Evolutionary conservation across 768 basidiomycete genomes (phyloP).

Genomic region (Termitomyces sp.): DNA sequence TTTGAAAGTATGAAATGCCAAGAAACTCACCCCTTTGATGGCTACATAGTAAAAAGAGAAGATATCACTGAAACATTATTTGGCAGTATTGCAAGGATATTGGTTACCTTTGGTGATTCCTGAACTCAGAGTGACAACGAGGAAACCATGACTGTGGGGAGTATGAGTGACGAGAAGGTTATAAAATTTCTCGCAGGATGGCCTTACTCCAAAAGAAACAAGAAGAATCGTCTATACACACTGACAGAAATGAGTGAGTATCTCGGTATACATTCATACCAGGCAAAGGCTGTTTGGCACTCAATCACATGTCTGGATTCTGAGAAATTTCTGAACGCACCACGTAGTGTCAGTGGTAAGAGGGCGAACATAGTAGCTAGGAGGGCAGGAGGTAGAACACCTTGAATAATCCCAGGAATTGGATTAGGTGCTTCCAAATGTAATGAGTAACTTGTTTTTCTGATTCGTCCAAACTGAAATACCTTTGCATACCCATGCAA

Average conservation of each 20-base stretch:
- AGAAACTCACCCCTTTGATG: not conserved
- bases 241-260: constrained; percentile 66
- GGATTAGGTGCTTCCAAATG: constrained; percentile 27
- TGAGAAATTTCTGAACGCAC: not conserved
- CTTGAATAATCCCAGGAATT: constrained; percentile 54
- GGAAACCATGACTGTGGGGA: not conserved
- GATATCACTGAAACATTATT: not conserved
- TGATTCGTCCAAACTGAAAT: not conserved
- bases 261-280: constrained; percentile 69
- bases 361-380: constrained; percentile 61
- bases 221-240: constrained; percentile 68
- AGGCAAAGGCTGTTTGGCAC: constrained; percentile 50
- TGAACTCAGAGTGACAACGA: not conserved
- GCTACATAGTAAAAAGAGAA: not conserved
- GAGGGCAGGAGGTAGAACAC: constrained; percentile 62
- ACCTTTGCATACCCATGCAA: not conserved
- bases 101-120: not conserved
- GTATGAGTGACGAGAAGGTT: not conserved
- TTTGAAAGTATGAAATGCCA: not conserved
- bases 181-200: not conserved
- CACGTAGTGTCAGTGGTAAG: constrained; percentile 28
- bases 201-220: constrained; percentile 57
- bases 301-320: constrained; percentile 33
- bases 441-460: not conserved
- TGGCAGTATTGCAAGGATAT: not conserved